These are phyloP conservation scores for Boletus sp. DNA, from an alignment of 768 basidiomycete species.

Conservation along the genomic window DNA sequence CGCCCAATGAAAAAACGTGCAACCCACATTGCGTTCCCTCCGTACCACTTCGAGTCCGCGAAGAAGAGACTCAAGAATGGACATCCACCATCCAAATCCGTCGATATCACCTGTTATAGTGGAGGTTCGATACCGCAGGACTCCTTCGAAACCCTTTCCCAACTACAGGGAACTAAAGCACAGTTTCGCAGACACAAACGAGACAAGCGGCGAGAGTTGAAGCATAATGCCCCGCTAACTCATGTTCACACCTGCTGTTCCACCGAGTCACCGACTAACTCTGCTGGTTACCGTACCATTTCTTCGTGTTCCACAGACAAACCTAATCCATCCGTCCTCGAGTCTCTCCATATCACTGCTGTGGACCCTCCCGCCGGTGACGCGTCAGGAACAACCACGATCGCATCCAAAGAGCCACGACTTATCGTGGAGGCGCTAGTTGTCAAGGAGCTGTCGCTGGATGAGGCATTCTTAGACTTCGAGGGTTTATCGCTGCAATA, in stretches of 20 bases:
- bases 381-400: background rate
- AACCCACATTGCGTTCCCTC: constrained; percentile 31
- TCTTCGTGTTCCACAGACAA: background rate
- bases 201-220: constrained; percentile 52
- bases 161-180: constrained; percentile 29
- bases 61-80: constrained; percentile 30
- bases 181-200: constrained; percentile 42
- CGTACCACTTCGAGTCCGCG: constrained; percentile 1
- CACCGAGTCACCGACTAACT: background rate
- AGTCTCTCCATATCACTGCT: constrained; percentile 32
- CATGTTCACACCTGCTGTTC: constrained; percentile 10
- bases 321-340: constrained; percentile 24
- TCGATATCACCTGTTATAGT: background rate
- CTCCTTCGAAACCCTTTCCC: background rate
- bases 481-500: constrained; percentile 46
- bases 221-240: constrained; percentile 22
- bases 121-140: background rate
- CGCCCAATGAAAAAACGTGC: constrained; percentile 52
- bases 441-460: constrained; percentile 69
- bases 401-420: constrained; percentile 38
- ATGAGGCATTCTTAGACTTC: constrained; percentile 77
- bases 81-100: constrained; percentile 8
- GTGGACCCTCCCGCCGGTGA: constrained; percentile 17
- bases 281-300: background rate
- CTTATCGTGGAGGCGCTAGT: constrained; percentile 80